Evolutionary conservation across 805 yeast genomes (phyloP).

Genomic region (Sugiyamaella smithiae): DNA sequence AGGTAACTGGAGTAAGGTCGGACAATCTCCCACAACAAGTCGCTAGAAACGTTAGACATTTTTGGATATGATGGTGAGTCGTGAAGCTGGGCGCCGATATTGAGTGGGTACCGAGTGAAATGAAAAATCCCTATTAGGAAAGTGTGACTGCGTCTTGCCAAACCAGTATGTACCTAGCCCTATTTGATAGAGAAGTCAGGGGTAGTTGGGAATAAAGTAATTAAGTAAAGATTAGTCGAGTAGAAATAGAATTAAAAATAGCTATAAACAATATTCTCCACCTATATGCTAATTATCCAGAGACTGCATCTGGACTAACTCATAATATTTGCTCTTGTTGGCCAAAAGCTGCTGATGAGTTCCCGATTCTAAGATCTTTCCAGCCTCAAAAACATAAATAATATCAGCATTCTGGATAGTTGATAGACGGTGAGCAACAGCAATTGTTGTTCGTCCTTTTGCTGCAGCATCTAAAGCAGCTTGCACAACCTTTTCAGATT

Average conservation of each 20-base stretch:
- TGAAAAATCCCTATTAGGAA: background rate
- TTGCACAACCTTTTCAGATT: conserved; percentile 77
- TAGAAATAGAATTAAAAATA: too few species aligned
- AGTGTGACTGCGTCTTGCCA: background rate
- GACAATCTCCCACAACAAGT: conserved; percentile 52
- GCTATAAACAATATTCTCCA: too few species aligned
- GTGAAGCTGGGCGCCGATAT: background rate
- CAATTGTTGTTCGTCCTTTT: conserved; percentile 68
- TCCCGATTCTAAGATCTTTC: conserved; percentile 60
- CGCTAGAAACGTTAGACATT: conserved; percentile 31
- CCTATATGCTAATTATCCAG: conserved; percentile 31
- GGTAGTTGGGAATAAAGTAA: too few species aligned
- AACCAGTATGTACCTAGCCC: too few species aligned
- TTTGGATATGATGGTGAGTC: conserved; percentile 6
- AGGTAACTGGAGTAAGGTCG: conserved; percentile 46
- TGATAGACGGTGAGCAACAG: conserved; percentile 81
- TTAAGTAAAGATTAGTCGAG: too few species aligned
- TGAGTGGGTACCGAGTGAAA: background rate
- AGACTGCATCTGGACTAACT: conserved; percentile 40
- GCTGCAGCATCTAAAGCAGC: conserved; percentile 66
- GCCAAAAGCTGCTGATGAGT: conserved; percentile 47
- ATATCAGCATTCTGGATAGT: conserved; percentile 62
- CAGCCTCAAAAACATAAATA: conserved; percentile 60
- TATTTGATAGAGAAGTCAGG: too few species aligned
- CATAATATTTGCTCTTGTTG: conserved; percentile 38